Conservation (phyloP, 1,284 basidiomycete species). For the Tylopilus sp. region DNA sequence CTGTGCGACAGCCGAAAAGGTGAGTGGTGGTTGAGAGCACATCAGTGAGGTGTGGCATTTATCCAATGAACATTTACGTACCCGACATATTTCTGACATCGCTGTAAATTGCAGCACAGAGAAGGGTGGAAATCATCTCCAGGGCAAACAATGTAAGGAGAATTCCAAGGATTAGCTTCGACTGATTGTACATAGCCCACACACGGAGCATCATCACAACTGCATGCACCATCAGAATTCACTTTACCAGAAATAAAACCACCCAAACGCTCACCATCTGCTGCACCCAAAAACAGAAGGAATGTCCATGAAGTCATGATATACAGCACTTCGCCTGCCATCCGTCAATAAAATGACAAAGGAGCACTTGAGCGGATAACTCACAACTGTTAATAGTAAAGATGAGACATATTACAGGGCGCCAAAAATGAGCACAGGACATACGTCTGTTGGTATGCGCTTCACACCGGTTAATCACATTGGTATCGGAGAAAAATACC, state of each 20-base stretch:
- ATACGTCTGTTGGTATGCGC: not conserved
- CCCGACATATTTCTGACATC: not conserved
- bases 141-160: conserved; percentile 1
- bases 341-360: not conserved
- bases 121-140: conserved; percentile 1
- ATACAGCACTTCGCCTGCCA: not conserved
- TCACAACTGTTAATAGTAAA: not conserved
- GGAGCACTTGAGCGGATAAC: not conserved
- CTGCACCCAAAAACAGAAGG: not conserved
- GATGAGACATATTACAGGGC: not conserved
- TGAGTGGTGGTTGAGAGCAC: no score
- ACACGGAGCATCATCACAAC: conserved; percentile 17
- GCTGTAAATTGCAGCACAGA: conserved; percentile 1
- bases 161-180: conserved; percentile 1
- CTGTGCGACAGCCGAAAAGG: no score
- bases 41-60: no score
- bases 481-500: not conserved
- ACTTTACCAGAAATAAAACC: no score
- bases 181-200: conserved; percentile 16
- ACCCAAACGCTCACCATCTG: no score
- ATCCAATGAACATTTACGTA: no score
- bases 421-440: not conserved
- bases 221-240: no score
- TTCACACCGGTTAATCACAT: not conserved
- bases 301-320: not conserved